Base-by-base conservation (phyloP, 805 yeast genomes). In the Yamadazyma sp. region DNA sequence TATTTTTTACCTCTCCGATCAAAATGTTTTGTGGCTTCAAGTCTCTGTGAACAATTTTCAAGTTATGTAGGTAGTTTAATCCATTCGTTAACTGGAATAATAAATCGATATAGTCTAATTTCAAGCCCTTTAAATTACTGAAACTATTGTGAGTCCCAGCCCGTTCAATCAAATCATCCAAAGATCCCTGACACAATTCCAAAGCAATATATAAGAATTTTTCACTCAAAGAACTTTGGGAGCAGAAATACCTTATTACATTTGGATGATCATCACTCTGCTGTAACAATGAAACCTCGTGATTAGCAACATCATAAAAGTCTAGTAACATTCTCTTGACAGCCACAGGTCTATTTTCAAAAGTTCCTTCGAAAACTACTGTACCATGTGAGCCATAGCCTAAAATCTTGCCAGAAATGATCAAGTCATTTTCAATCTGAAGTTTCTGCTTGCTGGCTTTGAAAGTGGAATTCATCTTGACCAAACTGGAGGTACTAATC, bases 311-410 rank as follows among this genome's bases (percentile, higher is more conserved):
- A 53, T 93, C 97, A 59, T 85, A 91, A 54, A 90, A 93, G 55
- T 90, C 96, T 24, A 90, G 71, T 37, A 93, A 67, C 95, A 93
- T 86, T 51, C 98, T 67, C 58, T 93, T 93, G 5, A 93, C 95
- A 0, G 99, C 99, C 5, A 93, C 99, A 1, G 95, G 96, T 40
- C 99, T 73, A 48, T 80, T 82, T 54, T 91, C 96, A 63, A 90
- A 93, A 4, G 78, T 75, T 0, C 99, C 99, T 54, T 82, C 79
- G 55, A 80, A 88, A 1, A 93, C 99, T 19, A 91, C 88, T 0
- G 99, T 93, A 18, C 99, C 99, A 50, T 90, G 96, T 1, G 96
- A 87, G 1, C 99, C 99, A 57, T 87, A 88, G 1, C 99, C 99
- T 35, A 93, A 63, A n/a, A 89, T 74, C 19, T 73, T 77, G 45